Evolutionary conservation across 2,329 filamentous ascomycete species (phyloP), one percentile per base, ranked within the genome.

Genomic region (Ceratocystis colombiana): DNA sequence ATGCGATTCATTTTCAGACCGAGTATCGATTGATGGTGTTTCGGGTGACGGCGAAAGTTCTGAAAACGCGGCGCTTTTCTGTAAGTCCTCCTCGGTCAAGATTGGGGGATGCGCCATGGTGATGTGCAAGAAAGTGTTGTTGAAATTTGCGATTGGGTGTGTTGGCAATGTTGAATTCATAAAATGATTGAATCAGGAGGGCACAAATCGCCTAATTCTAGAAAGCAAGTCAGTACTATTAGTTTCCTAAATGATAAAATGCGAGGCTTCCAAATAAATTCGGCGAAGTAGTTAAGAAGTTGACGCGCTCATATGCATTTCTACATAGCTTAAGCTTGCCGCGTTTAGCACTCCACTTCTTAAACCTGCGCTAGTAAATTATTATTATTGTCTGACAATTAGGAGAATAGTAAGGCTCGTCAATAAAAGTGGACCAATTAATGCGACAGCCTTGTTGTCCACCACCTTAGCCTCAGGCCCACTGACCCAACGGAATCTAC

Each of bases 81-180:
- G 82, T 66, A 83, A 76, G 72, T 84, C 80, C 68, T 84, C 81
- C 72, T 84, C 79, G 75, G 82, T 83, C 33, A 69, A 66, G 20
- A 41, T 64, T 30, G 55, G 28, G 61, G 61, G 50, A 66, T 68
- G 64, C 67, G 61, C 62, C 64, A 66, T 66, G 8, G 55, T 46
- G 50, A 25, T 22, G 28, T 41, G 44, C 64, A 57, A 48, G 5
- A 33, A 5, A 3, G n/a, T 48, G 48, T 7, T 61, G 33, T 12
- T 28, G 37, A 37, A 59, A 45, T 22, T 45, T 65, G 25, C 25
- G 33, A 63, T 50, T 30, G 30, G 15, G 12, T 61, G 57, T 37
- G 46, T 17, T 48, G 28, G 53, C 53, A 30, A 45, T 33, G 20
- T 48, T 44, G n/a, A 41, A 22, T 61, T 28, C 50, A 5, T 12